phyloP scores from a whole-genome alignment of 192 early-diverging fungal genomes.

The Entrophospora sp. region DNA sequence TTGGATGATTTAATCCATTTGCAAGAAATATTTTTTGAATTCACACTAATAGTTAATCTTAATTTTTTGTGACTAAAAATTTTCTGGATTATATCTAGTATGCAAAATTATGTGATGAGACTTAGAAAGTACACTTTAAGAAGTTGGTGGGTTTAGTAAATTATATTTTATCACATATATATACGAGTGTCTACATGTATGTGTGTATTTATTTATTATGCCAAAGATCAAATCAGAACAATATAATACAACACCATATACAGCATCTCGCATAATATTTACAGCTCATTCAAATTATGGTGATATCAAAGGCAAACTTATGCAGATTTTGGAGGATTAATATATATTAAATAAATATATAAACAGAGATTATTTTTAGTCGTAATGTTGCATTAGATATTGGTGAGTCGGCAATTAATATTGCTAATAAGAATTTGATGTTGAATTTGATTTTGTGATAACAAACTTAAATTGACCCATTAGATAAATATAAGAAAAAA shows the following conservation, averaged over 20 bases:
- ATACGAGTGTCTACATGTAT: not conserved
- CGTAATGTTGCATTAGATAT: slow-evolving; percentile 60
- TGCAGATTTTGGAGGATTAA: slow-evolving; percentile 68
- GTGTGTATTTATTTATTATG: not conserved
- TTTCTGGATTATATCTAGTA: too few relatives aligned
- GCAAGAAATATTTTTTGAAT: too few relatives aligned
- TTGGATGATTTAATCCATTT: too few relatives aligned
- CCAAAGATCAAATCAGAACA: slow-evolving; percentile 73
- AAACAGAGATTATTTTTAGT: slow-evolving; percentile 13
- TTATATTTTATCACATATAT: not conserved
- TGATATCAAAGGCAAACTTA: slow-evolving; percentile 61
- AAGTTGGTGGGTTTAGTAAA: slow-evolving; percentile 51
- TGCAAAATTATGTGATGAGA: slow-evolving; percentile 75
- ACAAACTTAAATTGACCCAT: slow-evolving; percentile 32
- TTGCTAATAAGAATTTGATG: slow-evolving; percentile 61
- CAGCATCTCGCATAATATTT: slow-evolving; percentile 68
- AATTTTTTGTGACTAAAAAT: too few relatives aligned
- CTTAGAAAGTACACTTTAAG: slow-evolving; percentile 56
- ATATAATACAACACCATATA: slow-evolving; percentile 67
- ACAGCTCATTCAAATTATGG: slow-evolving; percentile 62
- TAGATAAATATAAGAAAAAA: slow-evolving; percentile 37
- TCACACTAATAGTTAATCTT: too few relatives aligned
- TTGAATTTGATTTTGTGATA: slow-evolving; percentile 56
- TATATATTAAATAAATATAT: slow-evolving; percentile 57
- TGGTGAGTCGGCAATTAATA: slow-evolving; percentile 59